Percentiles rank a stretch among this genome's conserved stretches.
Conservation (phyloP, 331 rosid species). For the Erythrophleum ivorense region DNA sequence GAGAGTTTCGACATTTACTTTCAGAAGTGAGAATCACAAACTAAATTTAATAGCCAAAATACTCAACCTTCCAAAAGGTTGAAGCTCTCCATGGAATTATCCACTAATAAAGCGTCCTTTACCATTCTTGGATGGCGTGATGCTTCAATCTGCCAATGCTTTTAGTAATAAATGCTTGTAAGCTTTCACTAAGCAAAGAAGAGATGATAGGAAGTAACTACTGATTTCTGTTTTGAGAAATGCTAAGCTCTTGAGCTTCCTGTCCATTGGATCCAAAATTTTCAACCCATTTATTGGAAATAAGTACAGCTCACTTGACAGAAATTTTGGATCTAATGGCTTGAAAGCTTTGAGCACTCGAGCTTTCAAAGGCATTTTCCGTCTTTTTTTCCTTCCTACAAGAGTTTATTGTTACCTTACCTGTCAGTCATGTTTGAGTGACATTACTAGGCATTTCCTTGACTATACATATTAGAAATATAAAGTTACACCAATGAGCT, state of each 20-base stretch:
- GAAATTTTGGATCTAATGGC: neutral
- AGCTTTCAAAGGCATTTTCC: neutral
- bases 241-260: neutral
- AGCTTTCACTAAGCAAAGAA: neutral
- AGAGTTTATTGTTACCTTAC: neutral
- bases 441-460: neutral
- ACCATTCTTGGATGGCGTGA: no score
- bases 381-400: neutral
- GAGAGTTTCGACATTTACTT: neutral
- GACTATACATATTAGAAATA: neutral
- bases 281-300: neutral
- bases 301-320: neutral
- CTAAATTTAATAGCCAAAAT: neutral
- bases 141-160: conserved; percentile 23
- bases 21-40: neutral
- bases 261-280: neutral
- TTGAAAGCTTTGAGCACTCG: neutral
- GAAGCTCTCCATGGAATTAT: neutral
- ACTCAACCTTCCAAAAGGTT: neutral
- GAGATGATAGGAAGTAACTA: neutral
- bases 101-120: neutral
- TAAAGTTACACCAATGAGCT: neutral
- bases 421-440: neutral
- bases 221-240: neutral
- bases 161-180: conserved; percentile 1